phyloP scores from a whole-genome alignment of 768 basidiomycete species.

The Lactifluus rugatus region DNA sequence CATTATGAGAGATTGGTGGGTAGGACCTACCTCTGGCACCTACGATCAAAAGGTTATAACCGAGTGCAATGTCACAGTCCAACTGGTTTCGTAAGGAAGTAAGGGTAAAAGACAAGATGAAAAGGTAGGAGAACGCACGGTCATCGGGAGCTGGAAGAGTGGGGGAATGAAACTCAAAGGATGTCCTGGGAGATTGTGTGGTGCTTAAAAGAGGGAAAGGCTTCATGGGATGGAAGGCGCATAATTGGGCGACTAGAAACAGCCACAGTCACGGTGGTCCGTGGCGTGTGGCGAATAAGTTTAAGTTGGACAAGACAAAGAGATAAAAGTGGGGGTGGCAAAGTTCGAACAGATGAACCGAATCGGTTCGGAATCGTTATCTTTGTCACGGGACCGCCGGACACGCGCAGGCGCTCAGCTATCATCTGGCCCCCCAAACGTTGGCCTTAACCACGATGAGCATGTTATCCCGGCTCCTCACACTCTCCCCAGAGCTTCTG shows the following conservation, averaged over 20 bases:
- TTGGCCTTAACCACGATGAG: neutral
- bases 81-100: neutral
- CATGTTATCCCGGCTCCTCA: conserved; percentile 4
- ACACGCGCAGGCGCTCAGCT: no score
- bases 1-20: neutral
- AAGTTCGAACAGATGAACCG: neutral
- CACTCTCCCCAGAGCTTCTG: conserved; percentile 13
- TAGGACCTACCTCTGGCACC: neutral
- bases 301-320: no score
- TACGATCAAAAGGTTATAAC: conserved; percentile 8
- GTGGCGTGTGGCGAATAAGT: no score
- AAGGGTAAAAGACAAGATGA: neutral
- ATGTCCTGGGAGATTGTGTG: neutral
- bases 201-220: no score
- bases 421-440: no score
- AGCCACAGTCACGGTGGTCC: no score
- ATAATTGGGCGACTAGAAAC: no score
- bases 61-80: neutral
- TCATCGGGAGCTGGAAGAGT: neutral
- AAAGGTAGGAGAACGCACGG: neutral
- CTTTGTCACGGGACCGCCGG: no score
- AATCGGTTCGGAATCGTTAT: neutral
- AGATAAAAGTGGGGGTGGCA: no score
- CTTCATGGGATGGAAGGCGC: neutral
- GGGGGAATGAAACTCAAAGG: no score